Evolutionary conservation across 352 stramenopile genomes (phyloP).

Genomic region (Thraustochytrium aureum): DNA sequence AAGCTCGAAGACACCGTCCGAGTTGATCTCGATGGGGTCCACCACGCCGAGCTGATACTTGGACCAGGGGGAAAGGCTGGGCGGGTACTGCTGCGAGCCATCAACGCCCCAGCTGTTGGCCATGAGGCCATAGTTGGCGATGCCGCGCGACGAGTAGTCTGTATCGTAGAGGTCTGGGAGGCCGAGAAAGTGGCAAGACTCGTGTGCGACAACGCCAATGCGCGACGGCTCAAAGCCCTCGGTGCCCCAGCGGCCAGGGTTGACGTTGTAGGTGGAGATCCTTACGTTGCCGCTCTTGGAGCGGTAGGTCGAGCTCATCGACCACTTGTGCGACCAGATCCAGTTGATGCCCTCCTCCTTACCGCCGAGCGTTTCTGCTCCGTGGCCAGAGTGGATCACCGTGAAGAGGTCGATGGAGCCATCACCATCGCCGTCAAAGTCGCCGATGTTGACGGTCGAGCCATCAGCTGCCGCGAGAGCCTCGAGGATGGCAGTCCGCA

Average conservation of each 20-base stretch:
- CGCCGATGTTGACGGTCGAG: not conserved
- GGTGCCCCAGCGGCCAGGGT: conserved; percentile 5
- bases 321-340: conserved; percentile 46
- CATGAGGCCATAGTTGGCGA: conserved; percentile 64
- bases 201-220: conserved; percentile 62
- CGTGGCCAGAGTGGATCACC: conserved; percentile 62
- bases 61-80: not conserved
- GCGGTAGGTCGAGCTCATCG: conserved; percentile 11
- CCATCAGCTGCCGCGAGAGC: conserved; percentile 16
- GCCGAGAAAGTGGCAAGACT: conserved; percentile 62
- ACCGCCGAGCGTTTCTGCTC: conserved; percentile 60
- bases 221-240: conserved; percentile 56
- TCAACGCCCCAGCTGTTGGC: conserved; percentile 60
- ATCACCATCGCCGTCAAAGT: conserved; percentile 61
- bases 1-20: not conserved
- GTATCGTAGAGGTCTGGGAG: conserved; percentile 64
- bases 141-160: conserved; percentile 52
- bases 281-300: not conserved
- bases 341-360: conserved; percentile 24
- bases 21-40: conserved; percentile 14
- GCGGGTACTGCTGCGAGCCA: conserved; percentile 58
- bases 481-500: conserved; percentile 22
- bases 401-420: conserved; percentile 62
- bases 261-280: conserved; percentile 34
- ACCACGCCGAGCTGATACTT: conserved; percentile 24